Evolutionary conservation across 2,329 filamentous ascomycete species (phyloP), one percentile per base, ranked within the genome.

Genomic region (Nothophaeocryptopus gaeumannii): DNA sequence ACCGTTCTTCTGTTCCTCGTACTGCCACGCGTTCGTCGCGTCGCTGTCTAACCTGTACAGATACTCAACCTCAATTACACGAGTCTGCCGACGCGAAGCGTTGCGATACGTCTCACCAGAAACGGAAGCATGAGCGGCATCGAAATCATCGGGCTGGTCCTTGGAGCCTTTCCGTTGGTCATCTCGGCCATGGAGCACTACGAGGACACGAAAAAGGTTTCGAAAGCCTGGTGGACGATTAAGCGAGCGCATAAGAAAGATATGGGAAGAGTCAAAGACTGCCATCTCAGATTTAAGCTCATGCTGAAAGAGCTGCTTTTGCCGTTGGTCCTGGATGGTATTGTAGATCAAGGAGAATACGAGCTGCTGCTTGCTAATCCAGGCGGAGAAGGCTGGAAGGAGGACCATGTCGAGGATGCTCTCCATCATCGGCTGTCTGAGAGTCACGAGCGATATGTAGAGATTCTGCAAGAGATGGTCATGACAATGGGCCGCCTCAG

Each of bases 91-190:
- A n/a, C n/a, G n/a, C n/a, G n/a, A n/a, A n/a, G n/a, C n/a, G n/a
- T n/a, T n/a, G n/a, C n/a, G n/a, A n/a, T n/a, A n/a, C n/a, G n/a
- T n/a, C n/a, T n/a, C n/a, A n/a, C n/a, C n/a, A n/a, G n/a, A n/a
- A n/a, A n/a, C n/a, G n/a, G n/a, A n/a, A n/a, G n/a, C n/a, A 47
- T 47, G 38, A 42, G 38, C n/a, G 45, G 45, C 16, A 48, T 67
- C n/a, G 66, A 68, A 56, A 49, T 62, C 2, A 62, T 60, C 5
- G 67, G 67, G 2, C 46, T 69, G 3, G 57, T 66, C 1, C 51
- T 69, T 1, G 67, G 60, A 2, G 64, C 59, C 1, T 62, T 68
- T 42, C 66, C 65, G 4, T 32, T 68, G 26, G 34, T 64, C 14
- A 59, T 68, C 4, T 51, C 53, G 5, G 59, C 58, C 5, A 50